Evolutionary conservation across 768 basidiomycete species (phyloP).

Genomic region (Hygrophorus pudorinus): DNA sequence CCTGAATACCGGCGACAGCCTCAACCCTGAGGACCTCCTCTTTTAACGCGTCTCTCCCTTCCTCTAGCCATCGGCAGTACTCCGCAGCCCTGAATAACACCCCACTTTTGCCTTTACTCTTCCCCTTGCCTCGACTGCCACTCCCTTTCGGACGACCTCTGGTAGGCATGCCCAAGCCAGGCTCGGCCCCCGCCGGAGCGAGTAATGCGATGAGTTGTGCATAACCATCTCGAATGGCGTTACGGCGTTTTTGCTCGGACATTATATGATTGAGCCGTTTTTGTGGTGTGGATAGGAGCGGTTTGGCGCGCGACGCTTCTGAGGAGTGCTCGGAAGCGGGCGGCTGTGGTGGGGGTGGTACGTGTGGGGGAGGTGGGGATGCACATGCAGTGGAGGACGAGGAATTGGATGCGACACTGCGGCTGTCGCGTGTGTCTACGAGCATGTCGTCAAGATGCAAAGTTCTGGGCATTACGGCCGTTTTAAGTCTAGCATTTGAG

Average conservation of each 20-base stretch:
- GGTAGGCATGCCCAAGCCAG: constrained; percentile 63
- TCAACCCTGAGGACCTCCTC: constrained; percentile 64
- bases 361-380: constrained; percentile 7
- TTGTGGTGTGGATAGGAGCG: constrained; percentile 72
- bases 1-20: constrained; percentile 47
- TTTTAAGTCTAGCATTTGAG: constrained; percentile 38
- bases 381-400: constrained; percentile 13
- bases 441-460: constrained; percentile 11
- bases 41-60: constrained; percentile 61
- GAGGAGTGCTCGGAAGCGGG: constrained; percentile 3
- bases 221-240: constrained; percentile 86
- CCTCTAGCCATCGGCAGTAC: constrained; percentile 80
- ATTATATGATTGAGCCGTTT: constrained; percentile 90
- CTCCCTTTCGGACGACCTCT: constrained; percentile 76
- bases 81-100: constrained; percentile 82
- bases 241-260: constrained; percentile 89
- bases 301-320: constrained; percentile 34
- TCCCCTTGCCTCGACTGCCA: constrained; percentile 52
- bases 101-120: constrained; percentile 82
- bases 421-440: constrained; percentile 12
- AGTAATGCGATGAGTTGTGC: constrained; percentile 76
- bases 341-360: not conserved
- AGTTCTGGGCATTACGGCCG: constrained; percentile 7
- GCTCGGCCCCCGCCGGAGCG: constrained; percentile 62
- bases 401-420: constrained; percentile 21